Base-by-base conservation (phyloP, 2,329 filamentous ascomycete species). In the Phyllachora maydis region DNA sequence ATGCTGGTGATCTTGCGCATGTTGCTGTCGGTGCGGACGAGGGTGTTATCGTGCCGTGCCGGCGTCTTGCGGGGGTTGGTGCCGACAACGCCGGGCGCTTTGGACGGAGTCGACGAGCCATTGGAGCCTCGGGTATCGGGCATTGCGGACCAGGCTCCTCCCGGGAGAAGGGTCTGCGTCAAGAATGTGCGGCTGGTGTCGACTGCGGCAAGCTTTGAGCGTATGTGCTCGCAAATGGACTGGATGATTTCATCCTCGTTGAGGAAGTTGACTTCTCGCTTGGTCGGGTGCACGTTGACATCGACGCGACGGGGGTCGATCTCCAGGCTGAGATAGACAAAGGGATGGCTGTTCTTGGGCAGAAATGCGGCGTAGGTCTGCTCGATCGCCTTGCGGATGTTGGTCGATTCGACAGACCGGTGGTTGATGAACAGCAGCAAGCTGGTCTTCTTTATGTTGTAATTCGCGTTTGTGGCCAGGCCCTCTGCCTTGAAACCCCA, bases 231-330 rank as follows among this genome's bases (percentile, higher is more conserved):
- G 49, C 83, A 93, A 4, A 98, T 70, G 9, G 66, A 63, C 32
- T 88, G 77, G 22, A 88, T 75, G 21, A 98, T 91, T 36, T 98
- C 88, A 32, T 98, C 88, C 43, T 98, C 88, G 30, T 95, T 92
- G 12, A 98, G 58, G 37, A 98, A 95, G 39, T 95, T 88, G 11
- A 98, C 88, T 42, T 98, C 85, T 23, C 81, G 64, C 46, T 98
- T 98, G 0, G 88, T 98, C 0, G 88, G 88, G 45, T 98, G 88
- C 1, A 98, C 76, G 36, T 98, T 98, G 40, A 98, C 90, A 44
- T 98, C 88, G 4, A 98, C 81, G 25, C 85, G 63, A 14, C 75
- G 68, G 2, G 88, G 85, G 35, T 95, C 83, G 27, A 98, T 91
- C 29, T 92, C 77, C 3, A 98, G 59, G 40, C 74, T 88, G 14